Evolutionary conservation across 768 basidiomycete genomes (phyloP).

Genomic region (Hygrophorus pudorinus): DNA sequence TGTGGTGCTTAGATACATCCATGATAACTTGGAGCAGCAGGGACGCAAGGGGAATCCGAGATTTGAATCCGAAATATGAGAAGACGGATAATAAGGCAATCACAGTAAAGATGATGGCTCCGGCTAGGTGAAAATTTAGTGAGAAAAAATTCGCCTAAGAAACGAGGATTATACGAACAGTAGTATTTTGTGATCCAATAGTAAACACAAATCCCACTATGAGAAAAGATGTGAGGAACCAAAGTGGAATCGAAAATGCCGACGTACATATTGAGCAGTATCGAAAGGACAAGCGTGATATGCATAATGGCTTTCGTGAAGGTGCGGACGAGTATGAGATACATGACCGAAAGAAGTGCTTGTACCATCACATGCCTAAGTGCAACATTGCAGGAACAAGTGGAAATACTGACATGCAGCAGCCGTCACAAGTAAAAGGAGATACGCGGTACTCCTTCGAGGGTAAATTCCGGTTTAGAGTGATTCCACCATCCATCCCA

Average conservation of each 20-base stretch:
- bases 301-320: slow-evolving; percentile 76
- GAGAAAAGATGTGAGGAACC: slow-evolving; percentile 5
- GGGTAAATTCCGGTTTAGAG: slow-evolving; percentile 1
- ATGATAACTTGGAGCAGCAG: slow-evolving; percentile 75
- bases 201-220: slow-evolving; percentile 64
- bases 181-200: slow-evolving; percentile 66
- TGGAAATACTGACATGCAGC: slow-evolving; percentile 26
- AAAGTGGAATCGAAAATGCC: background rate
- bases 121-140: slow-evolving; percentile 32
- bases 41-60: slow-evolving; percentile 71
- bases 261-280: slow-evolving; percentile 53
- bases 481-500: background rate
- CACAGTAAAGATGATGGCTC: slow-evolving; percentile 76
- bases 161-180: slow-evolving; percentile 32
- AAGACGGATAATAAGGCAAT: slow-evolving; percentile 69
- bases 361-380: no score
- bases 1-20: slow-evolving; percentile 78
- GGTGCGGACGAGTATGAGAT: slow-evolving; percentile 58
- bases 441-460: slow-evolving; percentile 61
- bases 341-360: slow-evolving; percentile 51
- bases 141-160: background rate
- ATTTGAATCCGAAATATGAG: slow-evolving; percentile 62
- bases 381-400: no score
- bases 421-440: slow-evolving; percentile 66
- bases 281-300: slow-evolving; percentile 56